Percentiles rank a stretch among this genome's conserved stretches.
Evolutionary conservation across 768 basidiomycete genomes (phyloP).

Genomic region (Lactarius quietus): DNA sequence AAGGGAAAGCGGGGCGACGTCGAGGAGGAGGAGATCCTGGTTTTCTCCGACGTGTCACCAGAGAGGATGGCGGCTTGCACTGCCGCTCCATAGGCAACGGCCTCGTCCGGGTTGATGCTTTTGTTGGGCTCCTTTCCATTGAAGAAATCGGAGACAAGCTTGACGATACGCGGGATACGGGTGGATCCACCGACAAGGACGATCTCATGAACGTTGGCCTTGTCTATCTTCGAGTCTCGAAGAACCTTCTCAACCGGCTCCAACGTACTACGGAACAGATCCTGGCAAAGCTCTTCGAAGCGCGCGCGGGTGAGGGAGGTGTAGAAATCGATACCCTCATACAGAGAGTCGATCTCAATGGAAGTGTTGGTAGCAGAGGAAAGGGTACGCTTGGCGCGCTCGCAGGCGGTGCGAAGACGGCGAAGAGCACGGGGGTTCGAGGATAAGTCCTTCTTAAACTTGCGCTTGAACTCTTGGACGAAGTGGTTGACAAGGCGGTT

Average conservation of each 20-base stretch:
- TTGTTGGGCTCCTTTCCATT: conserved; percentile 99
- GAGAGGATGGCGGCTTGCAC: conserved; percentile 98
- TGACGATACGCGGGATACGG: conserved; percentile 95
- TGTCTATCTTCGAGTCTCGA: conserved; percentile 97
- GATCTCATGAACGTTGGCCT: conserved; percentile 92
- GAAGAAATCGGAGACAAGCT: conserved; percentile 98
- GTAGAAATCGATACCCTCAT: conserved; percentile 98
- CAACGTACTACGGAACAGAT: conserved; percentile 90
- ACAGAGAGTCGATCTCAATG: conserved; percentile 97
- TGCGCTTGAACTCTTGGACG: conserved; percentile 94
- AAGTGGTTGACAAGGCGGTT: conserved; percentile 98
- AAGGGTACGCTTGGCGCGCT: conserved; percentile 97
- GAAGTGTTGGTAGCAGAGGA: conserved; percentile 96
- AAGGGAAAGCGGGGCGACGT: conserved; percentile 84
- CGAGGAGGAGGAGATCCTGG: conserved; percentile 95
- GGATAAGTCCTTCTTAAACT: conserved; percentile 95
- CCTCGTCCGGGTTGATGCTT: conserved; percentile 99
- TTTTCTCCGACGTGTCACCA: conserved; percentile 97
- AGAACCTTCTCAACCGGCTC: conserved; percentile 98
- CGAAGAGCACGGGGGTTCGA: conserved; percentile 92
- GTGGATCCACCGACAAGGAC: conserved; percentile 98
- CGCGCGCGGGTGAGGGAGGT: conserved; percentile 97
- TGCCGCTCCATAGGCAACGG: conserved; percentile 97
- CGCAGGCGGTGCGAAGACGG: conserved; percentile 96
- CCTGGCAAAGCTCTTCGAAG: conserved; percentile 94